Evolutionary conservation across 768 basidiomycete species (phyloP).

Genomic region (Trametes sanguinea): DNA sequence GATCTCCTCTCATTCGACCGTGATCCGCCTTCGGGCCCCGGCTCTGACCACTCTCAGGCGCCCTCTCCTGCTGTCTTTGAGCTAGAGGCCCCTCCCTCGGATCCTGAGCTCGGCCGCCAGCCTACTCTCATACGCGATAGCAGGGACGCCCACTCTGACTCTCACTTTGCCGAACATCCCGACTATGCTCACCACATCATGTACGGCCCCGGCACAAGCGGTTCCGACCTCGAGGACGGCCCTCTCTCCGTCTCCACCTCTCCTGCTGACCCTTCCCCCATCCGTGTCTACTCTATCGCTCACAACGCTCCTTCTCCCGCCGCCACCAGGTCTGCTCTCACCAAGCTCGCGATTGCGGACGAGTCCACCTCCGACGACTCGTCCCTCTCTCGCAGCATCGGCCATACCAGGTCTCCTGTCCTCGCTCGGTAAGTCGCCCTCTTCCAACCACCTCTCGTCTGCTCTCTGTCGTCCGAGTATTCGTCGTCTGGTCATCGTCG

Average conservation of each 20-base stretch:
- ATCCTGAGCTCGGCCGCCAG: conserved; percentile 19
- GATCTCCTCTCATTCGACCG: conserved; percentile 12
- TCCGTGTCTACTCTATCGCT: conserved; percentile 9
- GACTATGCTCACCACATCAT: neutral
- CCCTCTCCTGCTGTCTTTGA: conserved; percentile 10
- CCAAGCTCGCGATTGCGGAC: conserved; percentile 5
- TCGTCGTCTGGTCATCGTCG: neutral
- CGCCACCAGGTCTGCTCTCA: neutral
- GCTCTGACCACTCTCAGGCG: neutral
- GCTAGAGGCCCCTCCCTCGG: conserved; percentile 18
- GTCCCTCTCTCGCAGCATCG: conserved; percentile 10
- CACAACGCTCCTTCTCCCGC: neutral
- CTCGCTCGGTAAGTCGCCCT: conserved; percentile 28
- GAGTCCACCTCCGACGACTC: conserved; percentile 16
- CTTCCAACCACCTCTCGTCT: neutral
- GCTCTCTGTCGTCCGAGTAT: neutral
- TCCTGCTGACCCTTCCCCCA: conserved; percentile 9
- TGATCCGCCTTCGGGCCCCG: neutral
- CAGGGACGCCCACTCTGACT: neutral
- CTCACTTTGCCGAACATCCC: neutral
- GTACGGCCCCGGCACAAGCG: conserved; percentile 12
- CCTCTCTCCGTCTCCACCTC: conserved; percentile 18
- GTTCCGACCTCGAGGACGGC: conserved; percentile 20
- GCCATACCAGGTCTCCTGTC: conserved; percentile 28
- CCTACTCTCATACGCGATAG: conserved; percentile 6